phyloP scores from a whole-genome alignment of 768 basidiomycete genomes.

The Suillus americanus region DNA sequence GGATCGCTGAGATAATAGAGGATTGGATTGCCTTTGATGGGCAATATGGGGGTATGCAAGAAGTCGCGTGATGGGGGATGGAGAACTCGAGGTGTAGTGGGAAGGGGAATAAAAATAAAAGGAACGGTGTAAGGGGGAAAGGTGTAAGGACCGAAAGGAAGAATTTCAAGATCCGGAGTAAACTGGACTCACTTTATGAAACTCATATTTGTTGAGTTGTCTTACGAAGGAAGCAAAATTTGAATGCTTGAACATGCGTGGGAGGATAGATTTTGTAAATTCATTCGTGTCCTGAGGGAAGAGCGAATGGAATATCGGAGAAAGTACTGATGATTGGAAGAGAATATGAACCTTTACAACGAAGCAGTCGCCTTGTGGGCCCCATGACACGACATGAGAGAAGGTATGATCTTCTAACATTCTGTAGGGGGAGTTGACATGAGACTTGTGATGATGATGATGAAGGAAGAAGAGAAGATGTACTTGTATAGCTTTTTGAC shows the following conservation, averaged over 20 bases:
- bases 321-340: background rate
- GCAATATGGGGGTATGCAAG: background rate
- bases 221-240: slow-evolving; percentile 93
- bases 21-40: background rate
- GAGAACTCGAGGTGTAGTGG: too few relatives aligned
- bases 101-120: background rate
- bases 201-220: slow-evolving; percentile 95
- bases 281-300: slow-evolving; percentile 81
- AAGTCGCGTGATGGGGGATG: background rate
- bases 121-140: slow-evolving; percentile 5
- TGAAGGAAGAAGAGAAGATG: slow-evolving; percentile 17
- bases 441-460: background rate
- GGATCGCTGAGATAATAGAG: background rate
- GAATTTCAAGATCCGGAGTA: slow-evolving; percentile 6
- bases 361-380: slow-evolving; percentile 81
- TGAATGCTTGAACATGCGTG: slow-evolving; percentile 92
- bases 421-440: slow-evolving; percentile 40
- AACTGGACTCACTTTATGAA: slow-evolving; percentile 68
- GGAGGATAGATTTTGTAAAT: slow-evolving; percentile 88
- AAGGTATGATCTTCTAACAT: slow-evolving; percentile 86
- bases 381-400: slow-evolving; percentile 78
- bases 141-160: slow-evolving; percentile 11
- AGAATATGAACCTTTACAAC: slow-evolving; percentile 67
- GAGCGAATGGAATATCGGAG: slow-evolving; percentile 8
- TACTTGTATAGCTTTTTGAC: slow-evolving; percentile 95